Conservation (phyloP, 2,329 filamentous ascomycete genomes). For the Mycogone perniciosa region DNA sequence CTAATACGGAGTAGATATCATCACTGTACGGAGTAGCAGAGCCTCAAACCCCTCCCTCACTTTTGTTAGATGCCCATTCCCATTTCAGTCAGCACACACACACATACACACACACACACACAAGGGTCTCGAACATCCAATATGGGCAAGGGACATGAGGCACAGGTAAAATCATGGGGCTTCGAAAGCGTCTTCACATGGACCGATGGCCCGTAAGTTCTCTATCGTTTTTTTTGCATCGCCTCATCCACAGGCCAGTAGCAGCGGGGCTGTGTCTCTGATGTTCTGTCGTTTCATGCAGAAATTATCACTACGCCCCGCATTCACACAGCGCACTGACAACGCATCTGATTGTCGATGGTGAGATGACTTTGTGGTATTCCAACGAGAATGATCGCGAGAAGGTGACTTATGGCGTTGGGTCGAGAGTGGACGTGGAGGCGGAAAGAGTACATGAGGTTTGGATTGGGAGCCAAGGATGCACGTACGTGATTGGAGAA, state of each 20-base stretch:
- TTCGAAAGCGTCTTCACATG: constrained; percentile 65
- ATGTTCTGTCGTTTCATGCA: constrained; percentile 24
- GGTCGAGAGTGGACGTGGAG: constrained; percentile 60
- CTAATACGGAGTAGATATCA: neutral
- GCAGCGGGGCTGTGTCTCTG: constrained; percentile 5
- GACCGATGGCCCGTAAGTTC: constrained; percentile 60
- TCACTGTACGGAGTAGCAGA: neutral
- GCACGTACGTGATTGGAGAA: constrained; percentile 61
- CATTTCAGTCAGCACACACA: neutral
- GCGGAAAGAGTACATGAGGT: constrained; percentile 60
- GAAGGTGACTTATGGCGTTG: constrained; percentile 54
- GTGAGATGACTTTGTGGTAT: constrained; percentile 61
- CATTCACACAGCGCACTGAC: constrained; percentile 59
- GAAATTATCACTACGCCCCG: constrained; percentile 61
- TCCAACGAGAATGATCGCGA: constrained; percentile 49
- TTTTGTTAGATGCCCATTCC: neutral
- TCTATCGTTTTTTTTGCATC: neutral
- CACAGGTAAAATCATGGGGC: constrained; percentile 61
- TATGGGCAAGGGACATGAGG: constrained; percentile 38
- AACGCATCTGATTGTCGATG: constrained; percentile 62
- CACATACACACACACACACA: neutral
- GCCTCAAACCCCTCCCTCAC: neutral
- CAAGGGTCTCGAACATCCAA: neutral
- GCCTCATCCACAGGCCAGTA: neutral
- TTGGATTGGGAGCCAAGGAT: constrained; percentile 59